Conservation (phyloP, 768 basidiomycete genomes). For the Amanita inopinata region DNA sequence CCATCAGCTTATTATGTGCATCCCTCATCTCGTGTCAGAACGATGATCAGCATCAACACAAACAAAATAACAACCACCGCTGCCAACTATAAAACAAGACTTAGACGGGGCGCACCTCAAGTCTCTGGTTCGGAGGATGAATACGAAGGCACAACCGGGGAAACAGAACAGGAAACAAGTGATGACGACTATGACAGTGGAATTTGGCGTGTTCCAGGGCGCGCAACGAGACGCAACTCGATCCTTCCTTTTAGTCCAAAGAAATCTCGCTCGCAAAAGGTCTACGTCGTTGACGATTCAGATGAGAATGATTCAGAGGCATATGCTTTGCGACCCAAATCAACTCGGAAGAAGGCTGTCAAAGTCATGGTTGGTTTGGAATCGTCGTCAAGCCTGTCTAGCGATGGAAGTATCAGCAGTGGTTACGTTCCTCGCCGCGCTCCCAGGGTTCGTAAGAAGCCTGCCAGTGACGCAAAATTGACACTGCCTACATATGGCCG, state of each 20-base stretch:
- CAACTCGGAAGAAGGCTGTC: constrained; percentile 32
- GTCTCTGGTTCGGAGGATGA: constrained; percentile 25
- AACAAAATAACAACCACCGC: constrained; percentile 20
- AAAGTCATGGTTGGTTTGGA: constrained; percentile 28
- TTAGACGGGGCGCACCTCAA: constrained; percentile 13
- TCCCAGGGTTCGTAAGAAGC: not conserved
- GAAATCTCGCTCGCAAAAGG: constrained; percentile 39
- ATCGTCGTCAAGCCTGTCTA: constrained; percentile 16
- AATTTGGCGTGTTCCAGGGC: constrained; percentile 12
- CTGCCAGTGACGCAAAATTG: not conserved
- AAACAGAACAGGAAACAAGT: constrained; percentile 15
- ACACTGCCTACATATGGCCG: constrained; percentile 31
- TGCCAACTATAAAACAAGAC: constrained; percentile 17
- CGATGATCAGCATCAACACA: constrained; percentile 23
- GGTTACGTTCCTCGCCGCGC: constrained; percentile 15
- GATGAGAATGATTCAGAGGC: constrained; percentile 22
- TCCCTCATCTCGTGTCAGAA: constrained; percentile 43
- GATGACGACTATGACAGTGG: constrained; percentile 22
- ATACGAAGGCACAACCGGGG: constrained; percentile 15
- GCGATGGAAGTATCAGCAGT: constrained; percentile 23
- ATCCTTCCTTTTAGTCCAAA: constrained; percentile 59
- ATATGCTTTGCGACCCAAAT: constrained; percentile 29
- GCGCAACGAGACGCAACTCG: constrained; percentile 16
- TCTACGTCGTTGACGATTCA: constrained; percentile 26
- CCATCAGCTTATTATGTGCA: constrained; percentile 51